Evolutionary conservation across 768 basidiomycete genomes (phyloP).

Genomic region (Mycena metata): DNA sequence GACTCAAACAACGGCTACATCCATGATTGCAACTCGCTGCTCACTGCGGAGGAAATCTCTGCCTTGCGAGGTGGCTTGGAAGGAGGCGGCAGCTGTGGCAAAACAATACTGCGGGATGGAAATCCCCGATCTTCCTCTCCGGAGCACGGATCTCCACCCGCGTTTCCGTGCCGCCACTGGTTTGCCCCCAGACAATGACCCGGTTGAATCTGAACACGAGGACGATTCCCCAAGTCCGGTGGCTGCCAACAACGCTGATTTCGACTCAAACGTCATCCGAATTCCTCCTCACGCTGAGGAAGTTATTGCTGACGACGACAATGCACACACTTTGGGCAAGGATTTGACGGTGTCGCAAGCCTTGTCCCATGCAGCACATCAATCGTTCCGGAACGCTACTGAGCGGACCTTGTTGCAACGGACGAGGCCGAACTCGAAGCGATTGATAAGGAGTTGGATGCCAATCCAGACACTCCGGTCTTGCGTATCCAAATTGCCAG

Average conservation of each 20-base stretch:
- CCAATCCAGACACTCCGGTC: background rate
- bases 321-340: background rate
- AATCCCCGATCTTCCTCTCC: conserved; percentile 12
- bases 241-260: background rate
- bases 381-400: background rate
- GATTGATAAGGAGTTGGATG: conserved; percentile 11
- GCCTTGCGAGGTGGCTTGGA: conserved; percentile 13
- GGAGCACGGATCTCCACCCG: conserved; percentile 1
- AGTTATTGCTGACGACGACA: background rate
- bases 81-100: conserved; percentile 16
- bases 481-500: conserved; percentile 7
- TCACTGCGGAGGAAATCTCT: conserved; percentile 14
- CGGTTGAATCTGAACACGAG: background rate
- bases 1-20: conserved; percentile 26
- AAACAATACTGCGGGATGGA: conserved; percentile 1
- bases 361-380: conserved; percentile 1
- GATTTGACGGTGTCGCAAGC: conserved; percentile 15
- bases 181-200: too few species aligned
- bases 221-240: background rate
- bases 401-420: conserved; percentile 2
- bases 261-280: background rate
- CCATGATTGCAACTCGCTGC: background rate
- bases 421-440: conserved; percentile 14
- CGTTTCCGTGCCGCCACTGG: conserved; percentile 2
- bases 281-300: background rate